Conservation (phyloP, 2,329 filamentous ascomycete genomes). For the Chrysoporthe deuterocubensis region DNA sequence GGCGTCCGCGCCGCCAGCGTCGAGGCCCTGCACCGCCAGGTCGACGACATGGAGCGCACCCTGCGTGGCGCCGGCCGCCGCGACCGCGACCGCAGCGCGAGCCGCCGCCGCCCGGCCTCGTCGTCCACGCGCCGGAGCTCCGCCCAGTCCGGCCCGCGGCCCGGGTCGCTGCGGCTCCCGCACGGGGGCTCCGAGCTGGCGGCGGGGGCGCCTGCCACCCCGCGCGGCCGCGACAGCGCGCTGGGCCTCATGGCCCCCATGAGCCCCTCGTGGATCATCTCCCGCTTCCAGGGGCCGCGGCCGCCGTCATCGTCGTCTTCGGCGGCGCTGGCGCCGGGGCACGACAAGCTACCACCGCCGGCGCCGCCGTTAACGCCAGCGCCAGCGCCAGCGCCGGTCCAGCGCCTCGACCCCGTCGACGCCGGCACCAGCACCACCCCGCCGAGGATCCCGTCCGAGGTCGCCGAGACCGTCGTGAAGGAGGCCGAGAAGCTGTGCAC, state of each 20-base stretch:
- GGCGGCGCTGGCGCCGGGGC: not conserved
- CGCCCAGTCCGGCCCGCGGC: slow-evolving; percentile 11
- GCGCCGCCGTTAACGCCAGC: not conserved
- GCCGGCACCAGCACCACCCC: slow-evolving; percentile 10
- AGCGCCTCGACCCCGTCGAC: slow-evolving; percentile 24
- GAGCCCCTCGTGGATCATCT: slow-evolving; percentile 27
- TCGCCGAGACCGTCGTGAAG: slow-evolving; percentile 33
- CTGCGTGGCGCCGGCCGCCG: slow-evolving; percentile 27
- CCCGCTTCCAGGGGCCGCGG: slow-evolving; percentile 25
- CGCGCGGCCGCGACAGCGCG: slow-evolving; percentile 12
- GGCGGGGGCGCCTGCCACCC: not conserved
- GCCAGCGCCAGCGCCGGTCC: not conserved
- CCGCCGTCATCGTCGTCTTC: not conserved
- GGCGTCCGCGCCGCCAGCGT: slow-evolving; percentile 37
- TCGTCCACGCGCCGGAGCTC: slow-evolving; percentile 4
- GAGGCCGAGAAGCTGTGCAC: slow-evolving; percentile 51
- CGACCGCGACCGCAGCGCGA: slow-evolving; percentile 4
- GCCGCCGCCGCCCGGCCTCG: not conserved
- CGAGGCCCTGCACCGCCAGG: slow-evolving; percentile 44
- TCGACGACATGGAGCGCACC: slow-evolving; percentile 48
- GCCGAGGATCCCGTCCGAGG: slow-evolving; percentile 30
- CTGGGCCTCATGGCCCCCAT: slow-evolving; percentile 26
- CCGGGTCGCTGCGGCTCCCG: slow-evolving; percentile 18
- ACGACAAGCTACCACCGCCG: not conserved
- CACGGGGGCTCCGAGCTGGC: not conserved